Evolutionary conservation across 805 yeast species (phyloP).

Genomic region (Wickerhamomyces strasburgensis): DNA sequence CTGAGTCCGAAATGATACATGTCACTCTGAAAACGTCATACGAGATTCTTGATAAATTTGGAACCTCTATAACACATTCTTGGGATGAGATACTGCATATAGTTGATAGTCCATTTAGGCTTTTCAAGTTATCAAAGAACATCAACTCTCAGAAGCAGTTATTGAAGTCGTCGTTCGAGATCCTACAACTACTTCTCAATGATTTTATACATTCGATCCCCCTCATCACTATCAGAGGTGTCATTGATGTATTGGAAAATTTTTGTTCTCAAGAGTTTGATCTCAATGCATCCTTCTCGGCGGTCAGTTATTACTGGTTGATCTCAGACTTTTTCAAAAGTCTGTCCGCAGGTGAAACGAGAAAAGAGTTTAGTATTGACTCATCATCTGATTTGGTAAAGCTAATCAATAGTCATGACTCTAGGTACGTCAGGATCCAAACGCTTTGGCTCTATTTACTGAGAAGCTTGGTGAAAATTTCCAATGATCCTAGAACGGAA

Average conservation of each 20-base stretch:
- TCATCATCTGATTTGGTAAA: slow-evolving; percentile 23
- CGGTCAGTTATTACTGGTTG: slow-evolving; percentile 89
- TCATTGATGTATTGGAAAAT: slow-evolving; percentile 67
- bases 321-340: slow-evolving; percentile 69
- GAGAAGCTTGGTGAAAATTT: slow-evolving; percentile 54
- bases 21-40: slow-evolving; percentile 59
- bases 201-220: slow-evolving; percentile 80
- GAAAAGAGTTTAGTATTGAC: slow-evolving; percentile 12
- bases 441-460: slow-evolving; percentile 63
- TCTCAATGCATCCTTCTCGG: slow-evolving; percentile 82
- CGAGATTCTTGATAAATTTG: slow-evolving; percentile 74
- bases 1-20: slow-evolving; percentile 65
- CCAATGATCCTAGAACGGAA: slow-evolving; percentile 64
- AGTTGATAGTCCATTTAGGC: slow-evolving; percentile 49
- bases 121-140: slow-evolving; percentile 27
- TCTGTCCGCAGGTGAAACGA: slow-evolving; percentile 1
- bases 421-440: slow-evolving; percentile 27
- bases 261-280: slow-evolving; percentile 71
- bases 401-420: slow-evolving; percentile 20
- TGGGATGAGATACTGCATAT: slow-evolving; percentile 74
- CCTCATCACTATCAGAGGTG: slow-evolving; percentile 48
- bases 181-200: slow-evolving; percentile 76
- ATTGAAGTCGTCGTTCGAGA: slow-evolving; percentile 68
- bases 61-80: slow-evolving; percentile 50
- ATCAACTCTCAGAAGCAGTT: slow-evolving; percentile 30